These are phyloP conservation scores for Saturnispora dispora DNA, from an alignment of 805 yeast genomes.

Conservation along the genomic window DNA sequence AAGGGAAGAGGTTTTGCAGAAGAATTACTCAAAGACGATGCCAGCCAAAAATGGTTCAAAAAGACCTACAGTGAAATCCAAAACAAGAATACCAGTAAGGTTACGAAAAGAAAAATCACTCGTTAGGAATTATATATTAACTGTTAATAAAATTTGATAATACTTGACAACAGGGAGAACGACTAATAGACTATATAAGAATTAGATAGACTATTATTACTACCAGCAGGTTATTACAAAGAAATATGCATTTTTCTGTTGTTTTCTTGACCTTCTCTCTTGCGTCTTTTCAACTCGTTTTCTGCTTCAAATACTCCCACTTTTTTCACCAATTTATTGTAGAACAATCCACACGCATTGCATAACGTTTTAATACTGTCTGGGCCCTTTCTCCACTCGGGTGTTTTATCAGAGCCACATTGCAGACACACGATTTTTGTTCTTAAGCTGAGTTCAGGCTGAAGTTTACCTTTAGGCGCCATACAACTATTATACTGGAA, in stretches of 20 bases:
- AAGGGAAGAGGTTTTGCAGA: constrained; percentile 75
- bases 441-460: constrained; percentile 28
- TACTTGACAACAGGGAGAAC: background rate
- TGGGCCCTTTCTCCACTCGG: constrained; percentile 93
- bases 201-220: background rate
- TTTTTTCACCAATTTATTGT: constrained; percentile 48
- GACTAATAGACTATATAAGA: background rate
- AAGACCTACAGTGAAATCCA: constrained; percentile 79
- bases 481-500: constrained; percentile 9
- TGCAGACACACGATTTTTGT: constrained; percentile 43
- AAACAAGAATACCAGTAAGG: constrained; percentile 30
- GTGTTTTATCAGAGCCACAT: constrained; percentile 68
- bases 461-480: constrained; percentile 27
- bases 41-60: constrained; percentile 68
- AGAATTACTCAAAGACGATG: constrained; percentile 68
- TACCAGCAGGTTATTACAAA: background rate
- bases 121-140: background rate
- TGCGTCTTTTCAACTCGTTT: constrained; percentile 25
- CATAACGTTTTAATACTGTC: constrained; percentile 74
- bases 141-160: background rate
- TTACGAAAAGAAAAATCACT: constrained; percentile 3
- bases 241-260: constrained; percentile 20
- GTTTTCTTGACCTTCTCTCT: constrained; percentile 22
- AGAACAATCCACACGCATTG: constrained; percentile 86
- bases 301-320: constrained; percentile 37